Evolutionary conservation across 2,329 filamentous ascomycete genomes (phyloP).

Genomic region (Penicillium palitans): DNA sequence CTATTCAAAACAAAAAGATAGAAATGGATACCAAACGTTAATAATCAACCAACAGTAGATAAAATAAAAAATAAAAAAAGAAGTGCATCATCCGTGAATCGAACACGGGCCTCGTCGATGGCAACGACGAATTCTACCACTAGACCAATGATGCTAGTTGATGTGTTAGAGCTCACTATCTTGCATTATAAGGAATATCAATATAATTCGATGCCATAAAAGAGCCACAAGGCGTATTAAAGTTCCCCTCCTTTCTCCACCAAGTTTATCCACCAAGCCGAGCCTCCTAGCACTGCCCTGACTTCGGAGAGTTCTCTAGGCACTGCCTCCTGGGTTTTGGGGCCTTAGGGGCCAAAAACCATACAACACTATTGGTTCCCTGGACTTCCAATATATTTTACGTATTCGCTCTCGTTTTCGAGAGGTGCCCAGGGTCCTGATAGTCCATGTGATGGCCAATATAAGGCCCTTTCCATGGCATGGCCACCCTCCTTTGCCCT

Average conservation of each 20-base stretch:
- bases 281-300: not conserved
- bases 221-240: too few relatives aligned
- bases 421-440: not conserved
- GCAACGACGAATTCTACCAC: conserved; percentile 50
- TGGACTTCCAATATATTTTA: not conserved
- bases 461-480: not conserved
- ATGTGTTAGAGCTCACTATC: not conserved
- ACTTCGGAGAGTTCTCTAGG: not conserved
- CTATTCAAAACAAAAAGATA: not conserved
- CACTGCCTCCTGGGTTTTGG: not conserved
- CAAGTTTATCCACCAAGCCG: not conserved
- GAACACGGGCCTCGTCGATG: conserved; percentile 50
- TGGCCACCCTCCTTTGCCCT: not conserved
- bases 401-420: conserved; percentile 1
- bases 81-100: conserved; percentile 49
- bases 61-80: not conserved
- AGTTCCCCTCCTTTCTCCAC: not conserved
- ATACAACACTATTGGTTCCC: not conserved
- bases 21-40: not conserved
- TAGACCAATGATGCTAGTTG: conserved; percentile 45
- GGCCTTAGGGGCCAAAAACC: not conserved
- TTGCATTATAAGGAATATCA: too few relatives aligned
- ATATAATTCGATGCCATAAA: too few relatives aligned
- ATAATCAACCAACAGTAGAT: not conserved
- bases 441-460: not conserved